phyloP scores from a whole-genome alignment of 352 stramenopile species.

The Pythium utonaiense region DNA sequence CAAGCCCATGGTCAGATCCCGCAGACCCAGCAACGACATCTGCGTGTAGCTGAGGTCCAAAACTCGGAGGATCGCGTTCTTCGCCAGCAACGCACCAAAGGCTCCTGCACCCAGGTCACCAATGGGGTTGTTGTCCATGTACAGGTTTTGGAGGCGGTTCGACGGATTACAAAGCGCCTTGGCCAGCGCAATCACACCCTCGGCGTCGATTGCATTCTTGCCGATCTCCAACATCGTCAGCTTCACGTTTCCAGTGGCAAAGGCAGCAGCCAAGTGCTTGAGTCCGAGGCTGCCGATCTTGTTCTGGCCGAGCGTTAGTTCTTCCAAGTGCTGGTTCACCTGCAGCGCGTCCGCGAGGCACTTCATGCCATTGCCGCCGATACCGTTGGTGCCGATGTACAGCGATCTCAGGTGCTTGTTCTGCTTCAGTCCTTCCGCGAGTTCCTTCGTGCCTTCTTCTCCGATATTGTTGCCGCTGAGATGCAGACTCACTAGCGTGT shows the following conservation, averaged over 20 bases:
- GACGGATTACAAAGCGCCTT: slow-evolving; percentile 45
- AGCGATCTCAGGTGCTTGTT: slow-evolving; percentile 55
- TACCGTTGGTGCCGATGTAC: slow-evolving; percentile 81
- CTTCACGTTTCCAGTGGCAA: slow-evolving; percentile 43
- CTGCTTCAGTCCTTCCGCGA: slow-evolving; percentile 49
- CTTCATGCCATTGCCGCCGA: slow-evolving; percentile 60
- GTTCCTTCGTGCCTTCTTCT: slow-evolving; percentile 51
- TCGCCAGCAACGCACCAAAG: slow-evolving; percentile 63
- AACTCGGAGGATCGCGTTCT: slow-evolving; percentile 68
- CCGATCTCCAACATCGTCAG: slow-evolving; percentile 75
- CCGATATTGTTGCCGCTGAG: slow-evolving; percentile 83
- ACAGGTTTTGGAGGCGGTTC: slow-evolving; percentile 75
- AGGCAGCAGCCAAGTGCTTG: slow-evolving; percentile 51
- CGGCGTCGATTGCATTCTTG: slow-evolving; percentile 72
- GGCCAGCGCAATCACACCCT: slow-evolving; percentile 64
- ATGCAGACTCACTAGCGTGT: slow-evolving; percentile 59
- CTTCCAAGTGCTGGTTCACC: slow-evolving; percentile 55
- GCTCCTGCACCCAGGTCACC: slow-evolving; percentile 64
- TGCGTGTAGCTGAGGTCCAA: slow-evolving; percentile 81
- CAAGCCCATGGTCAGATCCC: slow-evolving; percentile 65
- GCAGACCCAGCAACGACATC: slow-evolving; percentile 71
- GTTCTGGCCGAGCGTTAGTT: slow-evolving; percentile 79
- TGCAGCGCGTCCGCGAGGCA: slow-evolving; percentile 52
- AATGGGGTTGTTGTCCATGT: slow-evolving; percentile 85
- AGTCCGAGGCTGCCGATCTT: slow-evolving; percentile 59